Evolutionary conservation across 148 eudicot genomes (phyloP).

Genomic region (Limonium bicolor): DNA sequence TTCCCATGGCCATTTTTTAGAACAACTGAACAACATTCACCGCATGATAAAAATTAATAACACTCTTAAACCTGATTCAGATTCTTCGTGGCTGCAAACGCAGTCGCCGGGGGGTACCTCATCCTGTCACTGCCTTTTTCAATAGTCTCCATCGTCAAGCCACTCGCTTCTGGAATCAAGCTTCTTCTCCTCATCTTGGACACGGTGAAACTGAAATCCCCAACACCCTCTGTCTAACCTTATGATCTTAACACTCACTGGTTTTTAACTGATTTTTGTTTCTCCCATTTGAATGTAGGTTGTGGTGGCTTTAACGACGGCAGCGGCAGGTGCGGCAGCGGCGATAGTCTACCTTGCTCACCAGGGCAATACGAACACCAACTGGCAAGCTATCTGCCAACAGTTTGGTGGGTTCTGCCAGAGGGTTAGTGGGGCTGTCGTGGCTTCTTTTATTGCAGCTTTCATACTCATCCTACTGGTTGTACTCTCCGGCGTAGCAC

Average conservation of each 20-base stretch:
- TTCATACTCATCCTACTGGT: conserved; percentile 29
- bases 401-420: conserved; percentile 58
- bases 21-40: too few species aligned
- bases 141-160: conserved; percentile 3
- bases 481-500: conserved; percentile 33
- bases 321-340: conserved; percentile 44
- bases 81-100: conserved; percentile 7
- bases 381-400: conserved; percentile 72
- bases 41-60: background rate
- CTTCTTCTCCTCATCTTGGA: conserved; percentile 1
- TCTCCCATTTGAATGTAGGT: conserved; percentile 15
- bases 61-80: too few species aligned
- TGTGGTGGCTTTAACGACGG: conserved; percentile 29
- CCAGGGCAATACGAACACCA: conserved; percentile 44
- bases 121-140: conserved; percentile 3
- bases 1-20: background rate
- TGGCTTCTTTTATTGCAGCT: conserved; percentile 40
- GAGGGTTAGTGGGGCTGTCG: conserved; percentile 47
- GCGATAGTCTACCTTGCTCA: conserved; percentile 76
- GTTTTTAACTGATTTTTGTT: background rate
- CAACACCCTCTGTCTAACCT: too few species aligned
- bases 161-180: background rate
- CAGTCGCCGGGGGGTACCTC: conserved; percentile 1
- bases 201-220: too few species aligned
- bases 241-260: background rate